Evolutionary conservation across 306 rosid species (phyloP).

Genomic region (Pyrus communis): DNA sequence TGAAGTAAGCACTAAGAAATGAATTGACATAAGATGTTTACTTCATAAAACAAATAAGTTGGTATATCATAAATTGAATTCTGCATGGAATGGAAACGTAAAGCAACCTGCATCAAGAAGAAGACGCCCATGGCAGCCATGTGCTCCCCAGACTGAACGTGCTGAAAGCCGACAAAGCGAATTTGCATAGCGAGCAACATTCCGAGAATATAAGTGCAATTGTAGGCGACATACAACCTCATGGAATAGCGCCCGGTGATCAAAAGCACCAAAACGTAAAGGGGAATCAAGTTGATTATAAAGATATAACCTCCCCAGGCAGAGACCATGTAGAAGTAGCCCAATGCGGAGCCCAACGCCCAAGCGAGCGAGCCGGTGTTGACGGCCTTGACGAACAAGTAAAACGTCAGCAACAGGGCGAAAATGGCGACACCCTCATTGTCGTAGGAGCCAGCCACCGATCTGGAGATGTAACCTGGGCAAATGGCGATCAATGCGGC

Average conservation of each 20-base stretch:
- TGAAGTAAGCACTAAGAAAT: not conserved
- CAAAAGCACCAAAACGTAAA: conserved; percentile 74
- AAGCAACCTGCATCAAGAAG: conserved; percentile 87
- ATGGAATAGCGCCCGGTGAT: conserved; percentile 80
- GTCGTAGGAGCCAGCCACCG: conserved; percentile 94
- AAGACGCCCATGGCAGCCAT: conserved; percentile 99
- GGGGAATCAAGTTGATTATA: not conserved
- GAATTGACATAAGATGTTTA: not conserved
- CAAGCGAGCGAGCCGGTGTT: conserved; percentile 90
- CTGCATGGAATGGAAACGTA: not conserved
- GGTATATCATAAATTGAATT: not conserved
- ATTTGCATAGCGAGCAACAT: conserved; percentile 99
- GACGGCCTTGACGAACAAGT: conserved; percentile 90
- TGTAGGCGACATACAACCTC: conserved; percentile 90
- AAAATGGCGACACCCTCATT: conserved; percentile 98
- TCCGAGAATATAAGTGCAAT: conserved; percentile 83
- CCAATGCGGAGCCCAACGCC: conserved; percentile 87
- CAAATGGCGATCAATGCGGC: conserved; percentile 91
- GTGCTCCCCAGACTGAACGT: conserved; percentile 98
- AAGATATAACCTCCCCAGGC: conserved; percentile 99
- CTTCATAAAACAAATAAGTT: not conserved
- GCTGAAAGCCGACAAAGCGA: conserved; percentile 97
- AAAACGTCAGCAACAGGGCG: conserved; percentile 69
- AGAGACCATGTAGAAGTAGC: conserved; percentile 95
- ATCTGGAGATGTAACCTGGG: conserved; percentile 91